Evolutionary conservation across 2,329 filamentous ascomycete species (phyloP), one percentile per base, ranked within the genome.

Genomic region (Neonectria faginata): DNA sequence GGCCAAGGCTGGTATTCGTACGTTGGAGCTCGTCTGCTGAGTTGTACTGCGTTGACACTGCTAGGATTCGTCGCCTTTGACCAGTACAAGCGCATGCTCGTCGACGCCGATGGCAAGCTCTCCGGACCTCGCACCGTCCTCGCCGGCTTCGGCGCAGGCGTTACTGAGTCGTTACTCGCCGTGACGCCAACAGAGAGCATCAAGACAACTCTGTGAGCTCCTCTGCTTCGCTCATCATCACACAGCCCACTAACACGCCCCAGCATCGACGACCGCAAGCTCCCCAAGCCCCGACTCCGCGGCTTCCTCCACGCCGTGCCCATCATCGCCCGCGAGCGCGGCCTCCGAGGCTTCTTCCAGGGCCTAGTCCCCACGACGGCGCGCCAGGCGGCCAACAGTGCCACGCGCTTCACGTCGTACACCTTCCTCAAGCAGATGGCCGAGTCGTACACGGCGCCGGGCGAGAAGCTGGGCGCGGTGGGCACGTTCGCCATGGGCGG

Each of bases 181-280:
- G 96, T 99, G 36, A 99, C 96, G 36, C 96, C 96, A 0, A 97
- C 97, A 64, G 96, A 99, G 82, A 97, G 93, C 75, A 97, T 99
- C 81, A 99, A 99, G 85, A 99, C 96, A 55, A 97, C 97, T 72
- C 83, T 99, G 87, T 92, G 77, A 58, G 68, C 39, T 1, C 2
- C 5, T 5, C 10, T 2, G 3, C 7, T 5, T 8, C 3, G 12
- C 11, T 48, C n/a, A 11, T 9, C 2, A 18, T 9, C n/a, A 1
- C 20, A 20, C 33, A 33, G 18, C 51, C 14, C 57, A 67, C 62
- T 45, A 69, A 33, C 10, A 9, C 12, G 16, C 5, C n/a, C 3
- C 70, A 94, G 91, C 42, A 98, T 99, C 76, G 96, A 99, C 77
- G 96, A 99, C 80, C 91, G 92, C 73, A 99, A 99, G 83, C 86